phyloP scores from a whole-genome alignment of 73 alveolate species.

The Uronychia binucleata region DNA sequence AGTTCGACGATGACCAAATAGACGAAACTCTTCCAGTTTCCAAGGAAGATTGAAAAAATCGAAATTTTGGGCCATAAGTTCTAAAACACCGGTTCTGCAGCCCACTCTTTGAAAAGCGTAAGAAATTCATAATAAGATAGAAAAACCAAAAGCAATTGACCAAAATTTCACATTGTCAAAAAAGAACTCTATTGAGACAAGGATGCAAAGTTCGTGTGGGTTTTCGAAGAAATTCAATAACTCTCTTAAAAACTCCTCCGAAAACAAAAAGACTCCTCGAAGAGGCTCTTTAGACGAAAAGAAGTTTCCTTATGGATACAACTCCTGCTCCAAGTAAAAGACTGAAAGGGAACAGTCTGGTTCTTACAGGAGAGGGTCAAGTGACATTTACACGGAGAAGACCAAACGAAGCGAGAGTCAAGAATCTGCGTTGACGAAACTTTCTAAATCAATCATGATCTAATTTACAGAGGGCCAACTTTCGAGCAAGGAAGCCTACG shows the following conservation, averaged over 20 bases:
- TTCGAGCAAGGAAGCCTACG: neutral
- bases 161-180: too few species aligned
- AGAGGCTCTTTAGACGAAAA: neutral
- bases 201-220: too few species aligned
- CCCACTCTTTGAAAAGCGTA: too few species aligned
- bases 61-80: neutral
- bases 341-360: neutral
- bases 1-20: neutral
- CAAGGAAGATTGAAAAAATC: neutral
- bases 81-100: neutral
- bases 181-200: too few species aligned
- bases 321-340: neutral
- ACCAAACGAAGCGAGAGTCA: neutral
- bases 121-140: too few species aligned
- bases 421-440: neutral
- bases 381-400: neutral
- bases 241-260: too few species aligned
- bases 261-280: too few species aligned
- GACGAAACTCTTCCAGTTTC: neutral
- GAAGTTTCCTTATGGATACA: neutral
- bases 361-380: neutral
- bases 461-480: neutral
- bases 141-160: too few species aligned
- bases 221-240: too few species aligned
- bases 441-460: neutral